phyloP scores from a whole-genome alignment of 164 flowering plant species.

The Dillenia suffruticosa region DNA sequence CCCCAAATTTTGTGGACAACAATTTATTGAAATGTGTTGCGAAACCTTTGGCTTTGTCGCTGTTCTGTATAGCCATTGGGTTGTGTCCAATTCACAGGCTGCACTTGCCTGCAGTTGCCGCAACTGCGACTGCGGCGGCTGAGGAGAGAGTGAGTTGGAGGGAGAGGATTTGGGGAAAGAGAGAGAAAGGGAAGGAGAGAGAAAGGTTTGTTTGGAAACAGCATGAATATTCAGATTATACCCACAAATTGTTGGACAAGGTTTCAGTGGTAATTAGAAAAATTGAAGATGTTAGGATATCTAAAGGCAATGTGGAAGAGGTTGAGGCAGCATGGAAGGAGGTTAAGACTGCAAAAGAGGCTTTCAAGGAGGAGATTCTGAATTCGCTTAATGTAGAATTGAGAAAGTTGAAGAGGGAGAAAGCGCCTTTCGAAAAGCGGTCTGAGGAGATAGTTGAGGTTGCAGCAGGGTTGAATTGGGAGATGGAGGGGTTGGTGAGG shows the following conservation, averaged over 20 bases:
- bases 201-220: slow-evolving; percentile 13
- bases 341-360: slow-evolving; percentile 41
- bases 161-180: slow-evolving; percentile 15
- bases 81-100: slow-evolving; percentile 32
- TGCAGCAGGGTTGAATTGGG: slow-evolving; percentile 23
- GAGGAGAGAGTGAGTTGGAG: slow-evolving; percentile 7
- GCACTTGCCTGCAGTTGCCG: slow-evolving; percentile 39
- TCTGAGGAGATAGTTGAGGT: slow-evolving; percentile 29
- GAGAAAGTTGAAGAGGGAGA: slow-evolving; percentile 38
- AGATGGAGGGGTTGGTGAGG: slow-evolving; percentile 29
- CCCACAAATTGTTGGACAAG: slow-evolving; percentile 43
- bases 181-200: slow-evolving; percentile 8
- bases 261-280: slow-evolving; percentile 43
- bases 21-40: slow-evolving; percentile 17
- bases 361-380: slow-evolving; percentile 50
- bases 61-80: slow-evolving; percentile 50
- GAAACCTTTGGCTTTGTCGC: slow-evolving; percentile 27
- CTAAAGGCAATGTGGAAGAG: slow-evolving; percentile 25
- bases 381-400: slow-evolving; percentile 35
- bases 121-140: slow-evolving; percentile 16
- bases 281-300: slow-evolving; percentile 49
- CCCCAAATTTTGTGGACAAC: not conserved
- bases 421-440: slow-evolving; percentile 25
- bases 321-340: slow-evolving; percentile 47
- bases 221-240: slow-evolving; percentile 52